Percentiles rank a stretch among this genome's conserved stretches.
These are phyloP conservation scores for Lavandula angustifolia DNA, from an alignment of 257 asterid genomes.

Conservation along the genomic window DNA sequence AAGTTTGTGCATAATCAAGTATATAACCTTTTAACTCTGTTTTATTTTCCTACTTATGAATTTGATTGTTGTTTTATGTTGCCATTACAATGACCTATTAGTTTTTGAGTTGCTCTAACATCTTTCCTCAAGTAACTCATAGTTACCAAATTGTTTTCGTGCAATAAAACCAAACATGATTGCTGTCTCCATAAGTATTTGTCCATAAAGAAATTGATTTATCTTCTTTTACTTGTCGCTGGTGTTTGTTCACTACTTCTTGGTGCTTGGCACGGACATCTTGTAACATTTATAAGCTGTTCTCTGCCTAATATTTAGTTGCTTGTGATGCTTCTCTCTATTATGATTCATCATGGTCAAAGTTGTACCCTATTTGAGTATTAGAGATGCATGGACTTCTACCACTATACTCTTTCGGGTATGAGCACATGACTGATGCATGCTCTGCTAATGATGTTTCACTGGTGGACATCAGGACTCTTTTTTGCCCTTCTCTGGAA, in stretches of 20 bases:
- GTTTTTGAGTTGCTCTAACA: neutral
- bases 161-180: neutral
- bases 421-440: constrained; percentile 1
- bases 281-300: neutral
- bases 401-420: constrained; percentile 8
- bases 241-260: neutral
- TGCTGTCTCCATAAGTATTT: neutral
- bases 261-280: neutral
- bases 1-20: constrained; percentile 4
- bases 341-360: constrained; percentile 11
- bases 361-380: constrained; percentile 9
- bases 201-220: neutral
- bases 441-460: constrained; percentile 28
- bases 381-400: neutral
- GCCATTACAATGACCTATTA: neutral
- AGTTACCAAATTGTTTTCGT: constrained; percentile 9
- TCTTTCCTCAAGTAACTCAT: neutral
- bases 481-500: constrained; percentile 75
- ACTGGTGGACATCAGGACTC: constrained; percentile 62
- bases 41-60: neutral
- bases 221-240: neutral
- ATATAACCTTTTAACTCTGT: constrained; percentile 1
- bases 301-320: constrained; percentile 6
- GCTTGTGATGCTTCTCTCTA: neutral
- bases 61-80: neutral